Percentiles rank a stretch among this genome's conserved stretches.
Conservation (phyloP, 192 early-diverging fungal genomes). For the Coemansia sp. region DNA sequence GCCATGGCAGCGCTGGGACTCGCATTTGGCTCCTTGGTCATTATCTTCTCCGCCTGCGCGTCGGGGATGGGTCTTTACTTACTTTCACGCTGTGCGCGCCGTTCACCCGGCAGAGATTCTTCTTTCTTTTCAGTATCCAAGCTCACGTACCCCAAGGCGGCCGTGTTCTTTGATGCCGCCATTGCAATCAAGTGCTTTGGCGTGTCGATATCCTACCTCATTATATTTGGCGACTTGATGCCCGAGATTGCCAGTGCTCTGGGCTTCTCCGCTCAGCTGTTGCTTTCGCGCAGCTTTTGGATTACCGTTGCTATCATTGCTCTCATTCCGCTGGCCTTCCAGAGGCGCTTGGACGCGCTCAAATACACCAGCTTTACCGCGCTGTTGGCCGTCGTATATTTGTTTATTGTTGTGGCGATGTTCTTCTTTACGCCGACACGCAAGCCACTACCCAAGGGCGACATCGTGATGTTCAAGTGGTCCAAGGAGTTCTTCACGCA, state of each 20-base stretch:
- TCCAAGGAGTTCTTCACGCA: slow-evolving; percentile 70
- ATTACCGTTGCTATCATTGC: slow-evolving; percentile 76
- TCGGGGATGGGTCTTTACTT: slow-evolving; percentile 88
- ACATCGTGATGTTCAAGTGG: slow-evolving; percentile 65
- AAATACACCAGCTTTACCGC: slow-evolving; percentile 88
- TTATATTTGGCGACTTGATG: slow-evolving; percentile 95
- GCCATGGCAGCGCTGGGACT: slow-evolving; percentile 88
- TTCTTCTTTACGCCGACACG: slow-evolving; percentile 70
- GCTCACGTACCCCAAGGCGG: slow-evolving; percentile 89
- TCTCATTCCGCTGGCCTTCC: slow-evolving; percentile 80
- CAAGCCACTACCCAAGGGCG: slow-evolving; percentile 61
- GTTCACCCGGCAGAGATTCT: slow-evolving; percentile 73
- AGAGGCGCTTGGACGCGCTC: slow-evolving; percentile 84
- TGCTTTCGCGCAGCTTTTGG: slow-evolving; percentile 80
- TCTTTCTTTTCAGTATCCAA: slow-evolving; percentile 92
- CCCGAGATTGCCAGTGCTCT: slow-evolving; percentile 64
- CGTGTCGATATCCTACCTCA: slow-evolving; percentile 91
- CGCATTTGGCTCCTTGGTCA: slow-evolving; percentile 77
- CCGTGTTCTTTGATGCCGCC: slow-evolving; percentile 90
- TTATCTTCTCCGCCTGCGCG: slow-evolving; percentile 73
- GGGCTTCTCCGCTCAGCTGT: slow-evolving; percentile 32
- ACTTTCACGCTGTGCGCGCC: slow-evolving; percentile 75
- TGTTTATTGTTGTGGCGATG: slow-evolving; percentile 83
- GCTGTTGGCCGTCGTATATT: slow-evolving; percentile 83
- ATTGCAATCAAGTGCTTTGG: slow-evolving; percentile 99